phyloP scores from a whole-genome alignment of 2,329 filamentous ascomycete species.

The Periconia macrospinosa region DNA sequence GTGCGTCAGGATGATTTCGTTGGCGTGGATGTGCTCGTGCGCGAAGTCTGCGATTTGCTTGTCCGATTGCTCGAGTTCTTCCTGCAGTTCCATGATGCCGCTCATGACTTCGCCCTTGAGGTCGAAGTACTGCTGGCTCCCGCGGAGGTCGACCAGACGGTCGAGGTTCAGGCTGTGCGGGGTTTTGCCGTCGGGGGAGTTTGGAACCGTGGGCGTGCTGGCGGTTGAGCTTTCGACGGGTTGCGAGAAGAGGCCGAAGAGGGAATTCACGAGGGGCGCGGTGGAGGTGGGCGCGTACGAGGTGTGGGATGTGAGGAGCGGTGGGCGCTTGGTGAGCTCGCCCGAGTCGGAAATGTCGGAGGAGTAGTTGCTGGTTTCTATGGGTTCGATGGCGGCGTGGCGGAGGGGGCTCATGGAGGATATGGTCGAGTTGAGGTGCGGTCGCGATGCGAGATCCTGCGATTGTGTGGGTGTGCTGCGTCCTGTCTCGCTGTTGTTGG shows the following conservation, averaged over 20 bases:
- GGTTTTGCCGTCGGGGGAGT: constrained; percentile 52
- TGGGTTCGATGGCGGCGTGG: constrained; percentile 43
- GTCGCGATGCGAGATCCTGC: constrained; percentile 41
- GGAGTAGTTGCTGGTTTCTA: constrained; percentile 29
- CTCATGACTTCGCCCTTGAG: constrained; percentile 89
- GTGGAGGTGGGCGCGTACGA: constrained; percentile 62
- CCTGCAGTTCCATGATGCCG: constrained; percentile 92
- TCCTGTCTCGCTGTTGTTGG: constrained; percentile 61
- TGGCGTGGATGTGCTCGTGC: constrained; percentile 88
- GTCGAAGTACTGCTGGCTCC: constrained; percentile 56
- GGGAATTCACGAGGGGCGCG: constrained; percentile 64
- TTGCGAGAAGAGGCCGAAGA: constrained; percentile 86
- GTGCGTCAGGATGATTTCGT: constrained; percentile 89
- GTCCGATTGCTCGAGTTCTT: constrained; percentile 90
- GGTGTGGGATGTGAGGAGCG: constrained; percentile 63
- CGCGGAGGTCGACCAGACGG: constrained; percentile 44
- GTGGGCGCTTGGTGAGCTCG: constrained; percentile 55
- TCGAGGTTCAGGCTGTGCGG: constrained; percentile 37
- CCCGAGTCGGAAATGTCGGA: constrained; percentile 40
- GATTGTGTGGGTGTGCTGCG: constrained; percentile 49
- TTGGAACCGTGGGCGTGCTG: constrained; percentile 56
- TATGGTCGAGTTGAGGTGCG: constrained; percentile 44
- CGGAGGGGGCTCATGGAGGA: constrained; percentile 52
- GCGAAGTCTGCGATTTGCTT: constrained; percentile 89
- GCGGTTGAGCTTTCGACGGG: constrained; percentile 54